Evolutionary conservation across 345 rosid species (phyloP), one percentile per base, ranked within the genome.

Genomic region (Pistacia atlantica): DNA sequence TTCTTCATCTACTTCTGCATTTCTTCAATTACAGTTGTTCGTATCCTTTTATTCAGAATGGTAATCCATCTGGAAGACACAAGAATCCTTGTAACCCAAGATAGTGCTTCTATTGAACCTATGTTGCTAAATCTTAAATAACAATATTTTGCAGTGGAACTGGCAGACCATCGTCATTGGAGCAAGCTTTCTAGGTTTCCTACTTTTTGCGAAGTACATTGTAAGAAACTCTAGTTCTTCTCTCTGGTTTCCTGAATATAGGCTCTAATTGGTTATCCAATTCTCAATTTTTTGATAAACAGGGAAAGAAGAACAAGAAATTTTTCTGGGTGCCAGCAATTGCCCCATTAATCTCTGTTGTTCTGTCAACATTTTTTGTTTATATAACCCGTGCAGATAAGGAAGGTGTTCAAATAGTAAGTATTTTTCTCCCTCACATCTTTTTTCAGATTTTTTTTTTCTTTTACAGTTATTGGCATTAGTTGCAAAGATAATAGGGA

Each of bases 111-210:
- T 10, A 1, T 16, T 17, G 51, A 22, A 18, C 55, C 49, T 22
- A 45, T 65, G 73, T 54, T 20, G 71, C 73, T 78, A 46, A 80
- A 75, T 52, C 55, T 22, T 70, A 55, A 11, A 49, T 31, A 54
- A 38, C 37, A 6, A 72, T 77, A 20, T 59, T 84, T 65, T 86
- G 89, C 92, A 96, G 99, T 96, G 98, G 98, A 96, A 96, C 74
- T 93, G 97, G 97, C 97, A 90, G 84, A 96, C 99, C 54, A 91
- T 96, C 77, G 80, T 89, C 55, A 93, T 96, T 17, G 98, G 95
- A 73, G 90, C 90, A 58, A 84, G 92, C 73, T 94, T 96, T 74
- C 82, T 96, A 82, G 42, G 83, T 65, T 91, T 96, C 87, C 98
- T 96, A 35, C 85, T 96, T 56, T 62, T 80, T 42, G 84, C 97